Evolutionary conservation across 1,284 basidiomycete species (phyloP).

Genomic region (Paramarasmius palmivorus): DNA sequence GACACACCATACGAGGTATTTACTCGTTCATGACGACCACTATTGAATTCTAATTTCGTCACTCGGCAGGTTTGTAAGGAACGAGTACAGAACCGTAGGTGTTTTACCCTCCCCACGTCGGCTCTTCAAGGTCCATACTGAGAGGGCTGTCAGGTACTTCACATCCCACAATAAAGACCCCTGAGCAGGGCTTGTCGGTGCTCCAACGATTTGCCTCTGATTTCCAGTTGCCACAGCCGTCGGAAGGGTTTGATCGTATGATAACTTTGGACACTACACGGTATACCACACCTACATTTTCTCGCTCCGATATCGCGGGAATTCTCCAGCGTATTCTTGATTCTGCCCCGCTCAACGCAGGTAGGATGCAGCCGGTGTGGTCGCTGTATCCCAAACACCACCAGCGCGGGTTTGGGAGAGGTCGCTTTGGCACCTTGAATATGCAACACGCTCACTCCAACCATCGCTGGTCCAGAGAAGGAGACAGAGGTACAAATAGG

Average conservation of each 20-base stretch:
- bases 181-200: slow-evolving; percentile 54
- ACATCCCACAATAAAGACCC: slow-evolving; percentile 69
- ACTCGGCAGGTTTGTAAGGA: slow-evolving; percentile 49
- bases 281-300: slow-evolving; percentile 39
- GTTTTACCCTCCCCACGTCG: slow-evolving; percentile 11
- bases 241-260: slow-evolving; percentile 65
- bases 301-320: slow-evolving; percentile 47
- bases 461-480: too few species aligned
- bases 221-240: slow-evolving; percentile 49
- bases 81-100: slow-evolving; percentile 50
- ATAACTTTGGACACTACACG: slow-evolving; percentile 52
- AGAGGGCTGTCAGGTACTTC: slow-evolving; percentile 46
- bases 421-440: not conserved
- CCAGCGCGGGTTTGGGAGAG: not conserved
- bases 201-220: slow-evolving; percentile 61
- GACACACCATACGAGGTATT: slow-evolving; percentile 72
- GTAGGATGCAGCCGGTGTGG: not conserved
- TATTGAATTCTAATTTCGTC: slow-evolving; percentile 18
- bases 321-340: slow-evolving; percentile 52
- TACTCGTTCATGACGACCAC: slow-evolving; percentile 12
- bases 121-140: slow-evolving; percentile 13
- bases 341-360: slow-evolving; percentile 30
- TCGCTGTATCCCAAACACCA: not conserved
- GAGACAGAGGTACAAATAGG: too few species aligned
- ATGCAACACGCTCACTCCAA: not conserved